Base-by-base conservation (phyloP, 352 stramenopile species). In the Globisporangium heterothallicum region DNA sequence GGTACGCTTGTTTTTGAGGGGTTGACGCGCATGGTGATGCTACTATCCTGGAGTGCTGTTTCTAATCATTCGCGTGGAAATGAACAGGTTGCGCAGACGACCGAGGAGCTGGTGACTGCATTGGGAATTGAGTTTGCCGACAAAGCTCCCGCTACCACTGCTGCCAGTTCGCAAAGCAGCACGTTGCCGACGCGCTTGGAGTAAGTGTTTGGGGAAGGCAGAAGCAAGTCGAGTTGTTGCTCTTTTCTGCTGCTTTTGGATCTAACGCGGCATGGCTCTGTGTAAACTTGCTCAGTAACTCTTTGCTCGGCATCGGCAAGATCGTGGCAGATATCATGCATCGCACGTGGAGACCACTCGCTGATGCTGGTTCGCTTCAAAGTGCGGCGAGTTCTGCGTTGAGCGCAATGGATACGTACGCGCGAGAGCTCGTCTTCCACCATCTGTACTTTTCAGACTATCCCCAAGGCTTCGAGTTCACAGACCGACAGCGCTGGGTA, bases 91-190 rank as follows among this genome's bases (percentile, higher is more conserved):
- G 24, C 19, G 16, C 41, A 19, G 2, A 25, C 19, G 24, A 46
- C 41, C 18, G 18, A 46, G 41, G 12, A 26, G 2, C 19, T 46
- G 12, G 41, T 13, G n/a, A 12, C 24, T 46, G 19, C 19, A 8
- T n/a, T 77, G 22, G 54, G 45, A 34, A 53, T 67, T 14, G 42
- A 55, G 13, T 49, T 72, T 4, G 57, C 56, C 6, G 68, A 77
- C 29, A 43, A 58, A 1, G 56, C 70, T 35, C 68, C 68, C 3
- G 22, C 42, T 21, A 57, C 57, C 34, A 49, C 52, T 16, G 48
- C 43, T 47, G 44, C 50, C 0, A 52, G 62, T 16, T 41, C 48
- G 24, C 60, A 64, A 13, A 13, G 4, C 2, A 18, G n/a, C n/a
- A 38, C 32, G 6, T 16, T 38, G 8, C 32, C 32, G 14, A 38